These are phyloP conservation scores for Lizonia empirigonia DNA, from an alignment of 2,329 filamentous ascomycete genomes.

Conservation along the genomic window DNA sequence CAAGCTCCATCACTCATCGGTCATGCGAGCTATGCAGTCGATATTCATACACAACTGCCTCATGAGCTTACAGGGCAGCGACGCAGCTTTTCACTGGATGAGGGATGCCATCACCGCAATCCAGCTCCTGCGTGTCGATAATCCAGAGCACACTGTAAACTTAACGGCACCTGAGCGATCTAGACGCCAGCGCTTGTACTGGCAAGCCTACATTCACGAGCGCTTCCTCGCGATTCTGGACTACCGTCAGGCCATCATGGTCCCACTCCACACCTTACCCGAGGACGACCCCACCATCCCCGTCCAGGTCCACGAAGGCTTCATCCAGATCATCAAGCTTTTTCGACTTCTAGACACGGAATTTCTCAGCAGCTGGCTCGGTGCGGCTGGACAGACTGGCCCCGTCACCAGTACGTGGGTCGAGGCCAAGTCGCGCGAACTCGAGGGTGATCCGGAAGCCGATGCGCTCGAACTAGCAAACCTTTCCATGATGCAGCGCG, in stretches of 20 bases:
- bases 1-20: conserved; percentile 50
- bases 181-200: conserved; percentile 58
- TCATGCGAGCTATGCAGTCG: conserved; percentile 57
- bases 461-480: conserved; percentile 48
- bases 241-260: conserved; percentile 53
- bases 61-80: conserved; percentile 56
- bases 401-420: conserved; percentile 52
- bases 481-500: conserved; percentile 53
- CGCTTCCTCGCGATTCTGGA: conserved; percentile 61
- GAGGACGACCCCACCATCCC: conserved; percentile 51
- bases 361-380: conserved; percentile 55
- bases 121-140: conserved; percentile 49
- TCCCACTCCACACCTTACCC: conserved; percentile 47
- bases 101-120: conserved; percentile 56
- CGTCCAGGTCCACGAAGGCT: conserved; percentile 50
- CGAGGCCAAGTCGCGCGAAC: conserved; percentile 53
- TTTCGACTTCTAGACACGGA: conserved; percentile 53
- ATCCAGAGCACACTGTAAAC: conserved; percentile 41
- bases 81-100: conserved; percentile 58
- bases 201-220: conserved; percentile 63
- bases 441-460: conserved; percentile 47
- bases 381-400: conserved; percentile 35
- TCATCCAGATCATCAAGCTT: conserved; percentile 53
- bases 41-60: conserved; percentile 61
- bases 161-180: conserved; percentile 48